Percentiles rank a stretch among this genome's conserved stretches.
Evolutionary conservation across 257 asterid species (phyloP).

Genomic region (Nicotiana obtusifolia): DNA sequence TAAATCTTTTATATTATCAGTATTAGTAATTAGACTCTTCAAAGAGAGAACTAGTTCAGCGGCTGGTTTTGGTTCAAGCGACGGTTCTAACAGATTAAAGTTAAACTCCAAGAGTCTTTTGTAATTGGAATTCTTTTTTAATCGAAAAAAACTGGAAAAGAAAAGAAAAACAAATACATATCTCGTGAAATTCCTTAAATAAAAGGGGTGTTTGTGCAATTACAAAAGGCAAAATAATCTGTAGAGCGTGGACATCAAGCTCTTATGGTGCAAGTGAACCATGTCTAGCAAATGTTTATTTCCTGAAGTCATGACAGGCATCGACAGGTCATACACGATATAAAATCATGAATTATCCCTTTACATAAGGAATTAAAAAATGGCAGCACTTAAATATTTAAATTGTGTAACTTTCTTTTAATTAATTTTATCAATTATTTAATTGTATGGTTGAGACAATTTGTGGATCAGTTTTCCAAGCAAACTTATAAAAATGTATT

Average conservation of each 20-base stretch:
- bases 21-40: background rate
- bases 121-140: background rate
- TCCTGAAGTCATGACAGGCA: background rate
- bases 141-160: background rate
- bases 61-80: too few species aligned
- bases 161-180: background rate
- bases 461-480: background rate
- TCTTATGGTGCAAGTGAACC: background rate
- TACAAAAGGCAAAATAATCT: background rate
- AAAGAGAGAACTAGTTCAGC: background rate
- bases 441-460: constrained; percentile 2
- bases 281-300: background rate
- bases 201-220: background rate
- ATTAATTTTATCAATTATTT: background rate
- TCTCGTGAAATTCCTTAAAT: background rate
- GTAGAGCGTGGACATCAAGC: background rate
- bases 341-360: background rate
- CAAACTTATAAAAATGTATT: background rate
- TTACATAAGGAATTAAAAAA: background rate
- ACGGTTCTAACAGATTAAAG: too few species aligned
- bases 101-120: too few species aligned
- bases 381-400: background rate
- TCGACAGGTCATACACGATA: background rate
- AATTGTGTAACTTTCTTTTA: background rate
- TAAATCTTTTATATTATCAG: background rate